Base-by-base conservation (phyloP, 352 stramenopile genomes). In the Globisporangium heterothallicum region DNA sequence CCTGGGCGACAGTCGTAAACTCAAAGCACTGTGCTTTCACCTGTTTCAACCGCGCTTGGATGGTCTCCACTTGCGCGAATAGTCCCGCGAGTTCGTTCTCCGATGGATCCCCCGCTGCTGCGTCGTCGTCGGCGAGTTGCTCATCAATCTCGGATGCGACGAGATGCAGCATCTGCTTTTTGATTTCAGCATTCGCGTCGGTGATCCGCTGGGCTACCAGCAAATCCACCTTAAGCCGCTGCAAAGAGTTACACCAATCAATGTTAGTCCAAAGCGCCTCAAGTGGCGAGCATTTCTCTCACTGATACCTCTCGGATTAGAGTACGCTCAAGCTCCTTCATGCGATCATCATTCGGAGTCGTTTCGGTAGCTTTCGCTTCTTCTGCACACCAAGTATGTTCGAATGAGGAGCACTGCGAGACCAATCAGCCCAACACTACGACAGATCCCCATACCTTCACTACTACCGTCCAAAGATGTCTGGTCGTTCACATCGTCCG, bases 181-280 rank as follows among this genome's bases (percentile, higher is more conserved):
- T 87, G 50, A 87, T 66, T 24, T 68, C 36, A 0, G 63, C 51
- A 26, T 92, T 89, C 4, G 68, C 64, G 16, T 88, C 74, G 0
- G 80, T 72, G 30, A 86, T 77, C 10, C 80, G 71, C 41, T 92
- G 80, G 0, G 80, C 76, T 8, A 92, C 74, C 8, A 92, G 58
- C 6, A 92, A 41, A 53, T 92, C 80, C 12, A 92, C 80, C 50
- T 88, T 88, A 13, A 89, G 68, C 6, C 78, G 64, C 80, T 92
- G 14, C 8, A 9, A 14, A 21, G 10, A 6, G 34, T 40, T 24
- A 64, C n/a, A n/a, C 22, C 35, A 27, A 38, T 4, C 38, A 51
- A n/a, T 27, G 16, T 2, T 12, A 50, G 18, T 4, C 10, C 21
- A 4, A 2, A 49, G 40, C n/a, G n/a, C n/a, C n/a, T n/a, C n/a